Base-by-base conservation (phyloP, 2,329 filamentous ascomycete species). In the Colletotrichum tabaci region DNA sequence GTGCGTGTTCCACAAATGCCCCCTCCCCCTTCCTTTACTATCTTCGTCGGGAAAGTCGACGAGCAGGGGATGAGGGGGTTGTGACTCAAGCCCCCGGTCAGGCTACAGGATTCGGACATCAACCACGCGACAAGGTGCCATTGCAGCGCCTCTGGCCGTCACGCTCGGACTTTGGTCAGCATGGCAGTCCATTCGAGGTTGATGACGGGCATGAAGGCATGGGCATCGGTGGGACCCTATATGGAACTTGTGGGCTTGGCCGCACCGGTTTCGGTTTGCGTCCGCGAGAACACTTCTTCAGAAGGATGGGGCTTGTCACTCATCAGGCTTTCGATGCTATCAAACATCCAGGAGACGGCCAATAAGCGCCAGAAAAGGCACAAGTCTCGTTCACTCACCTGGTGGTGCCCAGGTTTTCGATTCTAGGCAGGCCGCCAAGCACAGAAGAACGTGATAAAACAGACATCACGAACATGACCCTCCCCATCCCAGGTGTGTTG, bases 101-200 rank as follows among this genome's bases (percentile, higher is more conserved):
- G 38, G 42, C 42, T 63, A 50, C 57, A 18, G 15, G 2, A 15
- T 42, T 30, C 40, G 12, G 21, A 18, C 3, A 18, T 47, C 23
- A 23, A 26, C 49, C 65, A 61, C 57, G 65, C 23, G 57, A 21
- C 49, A 62, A 38, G 46, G 65, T 67, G 26, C 23, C 65, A 67
- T 61, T 55, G 46, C 44, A n/a, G 21, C 49, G 52, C n/a, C 40
- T 30, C 18, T 49, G 42, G 21, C 21, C 23, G 10, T 18, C 15
- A 62, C 57, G 57, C 65, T 67, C 57, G 49, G 65, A 67, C 40
- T 7, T 46, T 23, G 35, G 2, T 21, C 21, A 52, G 35, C 35
- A 35, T 52, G 55, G 58, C 23, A 55, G 23, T 42, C n/a, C 57
- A 46, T 47, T 6, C 42, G 10, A 38, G 23, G 18, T 44, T 35